A percentile compares a stretch with the other conserved stretches of the same genome.
Evolutionary conservation across 345 rosid genomes (phyloP).

Genomic region (Cardamine resedifolia): DNA sequence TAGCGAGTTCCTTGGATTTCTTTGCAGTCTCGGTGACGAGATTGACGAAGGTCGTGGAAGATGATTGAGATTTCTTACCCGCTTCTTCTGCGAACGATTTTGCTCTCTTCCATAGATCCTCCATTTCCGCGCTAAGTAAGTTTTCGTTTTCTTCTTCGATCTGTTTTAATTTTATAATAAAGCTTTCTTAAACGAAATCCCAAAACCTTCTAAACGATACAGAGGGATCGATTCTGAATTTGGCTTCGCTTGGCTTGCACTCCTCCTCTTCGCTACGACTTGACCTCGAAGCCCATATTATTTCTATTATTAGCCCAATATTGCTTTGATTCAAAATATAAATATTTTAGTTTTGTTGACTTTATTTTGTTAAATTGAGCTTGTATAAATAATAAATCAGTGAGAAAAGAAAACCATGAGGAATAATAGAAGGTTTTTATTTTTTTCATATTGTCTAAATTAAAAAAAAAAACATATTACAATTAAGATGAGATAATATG

Average conservation of each 20-base stretch:
- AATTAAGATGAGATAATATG: not conserved
- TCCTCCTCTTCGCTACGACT: not conserved
- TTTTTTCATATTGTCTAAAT: too few species aligned
- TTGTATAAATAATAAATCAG: not conserved
- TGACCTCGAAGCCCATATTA: not conserved
- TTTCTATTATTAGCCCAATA: not conserved
- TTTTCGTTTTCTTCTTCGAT: not conserved
- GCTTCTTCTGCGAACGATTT: slow-evolving; percentile 82
- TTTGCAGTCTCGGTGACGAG: slow-evolving; percentile 87
- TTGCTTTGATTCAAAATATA: not conserved
- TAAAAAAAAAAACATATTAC: too few species aligned
- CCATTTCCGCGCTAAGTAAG: slow-evolving; percentile 45
- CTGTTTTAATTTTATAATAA: not conserved
- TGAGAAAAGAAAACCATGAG: not conserved
- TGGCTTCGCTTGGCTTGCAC: too few species aligned
- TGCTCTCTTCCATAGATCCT: slow-evolving; percentile 84
- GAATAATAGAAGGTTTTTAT: too few species aligned
- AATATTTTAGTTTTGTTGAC: not conserved
- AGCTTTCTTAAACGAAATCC: not conserved
- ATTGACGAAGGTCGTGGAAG: slow-evolving; percentile 61
- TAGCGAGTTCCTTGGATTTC: slow-evolving; percentile 78
- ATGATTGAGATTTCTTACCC: slow-evolving; percentile 68
- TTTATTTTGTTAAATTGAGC: not conserved
- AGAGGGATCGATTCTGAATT: not conserved
- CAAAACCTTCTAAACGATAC: not conserved